Evolutionary conservation across 257 asterid genomes (phyloP), one percentile per base, ranked within the genome.

Genomic region (Echites panduratus): DNA sequence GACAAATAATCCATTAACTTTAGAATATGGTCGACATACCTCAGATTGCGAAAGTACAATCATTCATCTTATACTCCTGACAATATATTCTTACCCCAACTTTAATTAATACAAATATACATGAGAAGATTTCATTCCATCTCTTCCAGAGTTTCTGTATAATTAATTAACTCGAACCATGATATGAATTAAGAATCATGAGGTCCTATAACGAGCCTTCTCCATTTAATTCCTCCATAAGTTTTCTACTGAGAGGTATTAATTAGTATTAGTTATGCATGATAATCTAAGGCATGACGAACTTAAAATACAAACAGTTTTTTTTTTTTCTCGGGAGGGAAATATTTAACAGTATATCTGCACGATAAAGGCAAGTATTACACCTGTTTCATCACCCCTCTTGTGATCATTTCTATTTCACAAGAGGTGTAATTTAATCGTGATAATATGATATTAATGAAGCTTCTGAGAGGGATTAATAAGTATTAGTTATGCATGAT

Each of bases 321-420:
- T n/a, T n/a, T n/a, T n/a, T n/a, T n/a, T n/a, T 29, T 29, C 32
- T 61, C 5, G 32, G 19, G 3, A n/a, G 44, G 24, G 22, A 14
- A 41, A 41, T 66, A 66, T n/a, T 66, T 66, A 66, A 54, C 20
- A 10, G 35, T 66, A 41, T 66, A 66, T 66, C 54, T 66, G 43
- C 38, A 43, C 16, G 70, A 66, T 43, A 66, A 65, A 66, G 35
- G 10, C 5, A 32, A 32, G 53, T 66, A 66, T 43, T 66, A 38
- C 70, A 43, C 54, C 53, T 43, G 14, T 29, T 10, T 66, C n/a
- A n/a, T 43, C 19, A n/a, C 54, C 20, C 29, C 70, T 14, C 4
- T 11, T 66, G 70, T 66, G 53, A 66, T 66, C 53, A 43, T 20
- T 66, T 26, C 14, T 43, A 43, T 65, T 9, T 40, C 32, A 65